phyloP scores from a whole-genome alignment of 139 green algal species.

The Volvox reticuliferus region DNA sequence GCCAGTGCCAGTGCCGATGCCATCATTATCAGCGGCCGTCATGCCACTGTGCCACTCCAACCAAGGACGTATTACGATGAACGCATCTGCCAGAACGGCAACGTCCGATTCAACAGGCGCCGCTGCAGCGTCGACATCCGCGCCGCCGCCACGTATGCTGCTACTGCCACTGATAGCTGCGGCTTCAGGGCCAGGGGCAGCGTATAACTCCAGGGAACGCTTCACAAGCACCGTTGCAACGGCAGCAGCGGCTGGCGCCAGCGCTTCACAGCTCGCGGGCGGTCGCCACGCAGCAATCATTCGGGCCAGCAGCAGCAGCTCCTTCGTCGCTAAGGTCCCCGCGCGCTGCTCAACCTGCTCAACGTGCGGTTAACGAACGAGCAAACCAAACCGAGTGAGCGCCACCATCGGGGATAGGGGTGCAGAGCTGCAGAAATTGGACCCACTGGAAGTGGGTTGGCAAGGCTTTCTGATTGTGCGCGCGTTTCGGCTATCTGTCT shows the following conservation, averaged over 20 bases:
- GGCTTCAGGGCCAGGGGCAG: neutral
- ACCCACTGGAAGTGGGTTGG: no score
- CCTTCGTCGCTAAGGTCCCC: neutral
- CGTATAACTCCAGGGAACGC: neutral
- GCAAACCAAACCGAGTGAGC: no score
- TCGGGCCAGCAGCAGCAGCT: neutral
- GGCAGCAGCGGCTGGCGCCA: neutral
- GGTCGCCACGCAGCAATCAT: constrained; percentile 2
- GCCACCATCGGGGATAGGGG: no score
- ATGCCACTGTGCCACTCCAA: neutral
- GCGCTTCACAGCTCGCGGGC: neutral
- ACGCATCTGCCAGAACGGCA: neutral
- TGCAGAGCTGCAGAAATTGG: no score
- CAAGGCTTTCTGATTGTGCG: no score
- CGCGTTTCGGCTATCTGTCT: no score
- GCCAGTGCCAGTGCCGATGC: neutral
- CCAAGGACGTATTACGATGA: constrained; percentile 11
- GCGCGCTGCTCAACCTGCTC: neutral
- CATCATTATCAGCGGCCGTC: neutral
- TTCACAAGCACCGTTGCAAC: neutral
- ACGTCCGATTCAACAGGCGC: neutral
- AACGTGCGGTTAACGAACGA: no score
- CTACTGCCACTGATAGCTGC: neutral
- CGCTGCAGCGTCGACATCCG: neutral
- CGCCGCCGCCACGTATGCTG: neutral